Evolutionary conservation across 192 early-diverging fungal species (phyloP), one percentile per base, ranked within the genome.

Genomic region (Linnemannia elongata): DNA sequence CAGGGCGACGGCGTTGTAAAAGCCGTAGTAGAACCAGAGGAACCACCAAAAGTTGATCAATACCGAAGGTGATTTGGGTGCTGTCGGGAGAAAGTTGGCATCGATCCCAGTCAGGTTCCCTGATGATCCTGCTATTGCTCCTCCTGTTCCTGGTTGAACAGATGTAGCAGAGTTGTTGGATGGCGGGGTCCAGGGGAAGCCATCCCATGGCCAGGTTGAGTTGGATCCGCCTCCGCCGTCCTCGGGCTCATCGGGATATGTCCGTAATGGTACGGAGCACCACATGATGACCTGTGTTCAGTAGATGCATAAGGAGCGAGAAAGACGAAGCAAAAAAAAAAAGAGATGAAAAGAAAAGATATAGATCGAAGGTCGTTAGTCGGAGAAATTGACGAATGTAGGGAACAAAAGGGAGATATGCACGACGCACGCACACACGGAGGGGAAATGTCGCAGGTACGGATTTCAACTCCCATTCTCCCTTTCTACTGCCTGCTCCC

Each of bases 41-140:
- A 96, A 96, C 88, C 91, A 95, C 95, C 95, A 96, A 87, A 96
- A 96, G 82, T 95, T 94, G 85, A 96, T 92, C 36, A 90, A 69
- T 24, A 79, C 83, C 8, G 91, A 78, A 6, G 79, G 73, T 22
- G 66, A 74, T n/a, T 49, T 27, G 9, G 78, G 69, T 76, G 78
- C 57, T 39, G 72, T 70, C 52, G 79, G 80, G 69, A 88, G 81
- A 18, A 47, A 42, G 41, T 45, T 57, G 27, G 60, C 30, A 39
- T 47, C 38, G 57, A 74, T 74, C 45, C 35, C 39, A 22, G 33
- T 75, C 44, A 75, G 57, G 35, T 74, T 75, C 42, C 71, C 73
- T 45, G 36, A 20, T 2, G 63, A 52, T 55, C 52, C 66, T 35
- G 22, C 20, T 68, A 42, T 35, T 70, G 30, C n/a, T n/a, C n/a